A percentile compares a stretch with the other conserved stretches of the same genome.
Evolutionary conservation across 2,329 filamentous ascomycete genomes (phyloP).

Genomic region (Simplicillium sp.): DNA sequence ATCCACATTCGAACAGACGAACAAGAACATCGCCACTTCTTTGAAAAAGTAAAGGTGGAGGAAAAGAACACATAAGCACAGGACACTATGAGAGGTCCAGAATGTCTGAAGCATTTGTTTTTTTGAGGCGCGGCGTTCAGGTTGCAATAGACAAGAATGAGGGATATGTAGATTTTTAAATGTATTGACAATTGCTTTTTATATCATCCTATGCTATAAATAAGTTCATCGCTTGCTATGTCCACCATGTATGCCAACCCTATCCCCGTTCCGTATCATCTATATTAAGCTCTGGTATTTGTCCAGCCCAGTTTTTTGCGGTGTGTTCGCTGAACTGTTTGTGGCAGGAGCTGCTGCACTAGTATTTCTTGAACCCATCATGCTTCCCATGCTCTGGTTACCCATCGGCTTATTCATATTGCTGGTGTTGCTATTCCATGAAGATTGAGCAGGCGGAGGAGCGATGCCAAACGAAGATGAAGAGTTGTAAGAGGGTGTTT

Average conservation of each 20-base stretch:
- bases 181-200: background rate
- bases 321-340: conserved; percentile 14
- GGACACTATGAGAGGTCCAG: background rate
- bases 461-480: conserved; percentile 32
- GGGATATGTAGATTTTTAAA: too few species aligned
- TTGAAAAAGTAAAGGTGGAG: conserved; percentile 15
- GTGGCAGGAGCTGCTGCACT: conserved; percentile 15
- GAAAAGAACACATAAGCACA: background rate
- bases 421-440: conserved; percentile 13
- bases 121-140: too few species aligned
- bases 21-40: conserved; percentile 26
- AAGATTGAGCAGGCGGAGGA: conserved; percentile 28
- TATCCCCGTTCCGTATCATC: conserved; percentile 1
- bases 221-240: background rate
- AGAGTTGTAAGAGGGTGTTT: conserved; percentile 8
- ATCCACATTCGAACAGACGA: conserved; percentile 41
- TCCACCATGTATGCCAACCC: background rate
- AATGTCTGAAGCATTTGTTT: background rate
- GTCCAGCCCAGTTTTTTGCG: conserved; percentile 47
- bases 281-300: conserved; percentile 60
- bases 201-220: background rate
- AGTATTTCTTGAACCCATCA: conserved; percentile 6
- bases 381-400: conserved; percentile 13
- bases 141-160: too few species aligned
- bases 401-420: conserved; percentile 10